These are phyloP conservation scores for Dactylorhiza incarnata DNA, from an alignment of 106 monocot species.

Conservation along the genomic window DNA sequence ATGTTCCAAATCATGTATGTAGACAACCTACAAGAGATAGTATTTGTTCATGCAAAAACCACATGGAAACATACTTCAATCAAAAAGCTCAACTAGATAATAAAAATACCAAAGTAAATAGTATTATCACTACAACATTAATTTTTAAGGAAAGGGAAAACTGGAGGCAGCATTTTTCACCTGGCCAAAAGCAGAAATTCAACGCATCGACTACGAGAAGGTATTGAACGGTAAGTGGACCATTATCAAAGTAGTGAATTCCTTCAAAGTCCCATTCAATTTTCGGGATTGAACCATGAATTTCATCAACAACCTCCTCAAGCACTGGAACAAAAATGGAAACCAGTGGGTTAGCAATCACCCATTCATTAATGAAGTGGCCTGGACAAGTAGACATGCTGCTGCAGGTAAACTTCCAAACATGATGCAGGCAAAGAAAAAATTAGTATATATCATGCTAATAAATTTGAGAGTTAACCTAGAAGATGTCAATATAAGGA, in stretches of 20 bases:
- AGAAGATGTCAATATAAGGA: no score
- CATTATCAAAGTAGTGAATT: slow-evolving; percentile 97
- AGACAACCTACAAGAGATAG: neutral
- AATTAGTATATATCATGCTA: no score
- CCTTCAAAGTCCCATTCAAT: slow-evolving; percentile 95
- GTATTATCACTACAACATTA: neutral
- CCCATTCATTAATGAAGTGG: no score
- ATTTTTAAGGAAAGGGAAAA: neutral
- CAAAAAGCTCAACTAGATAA: neutral
- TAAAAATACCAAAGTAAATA: neutral
- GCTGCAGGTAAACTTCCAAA: no score
- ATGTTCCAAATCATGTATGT: neutral
- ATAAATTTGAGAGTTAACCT: no score
- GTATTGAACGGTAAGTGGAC: slow-evolving; percentile 95
- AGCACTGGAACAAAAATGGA: slow-evolving; percentile 37
- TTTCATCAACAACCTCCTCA: slow-evolving; percentile 58
- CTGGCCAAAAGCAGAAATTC: slow-evolving; percentile 99
- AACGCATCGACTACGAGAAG: slow-evolving; percentile 86
- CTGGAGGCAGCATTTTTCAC: slow-evolving; percentile 12
- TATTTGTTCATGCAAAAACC: neutral
- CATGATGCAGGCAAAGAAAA: no score
- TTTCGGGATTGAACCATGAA: slow-evolving; percentile 72
- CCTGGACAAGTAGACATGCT: no score
- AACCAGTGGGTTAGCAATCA: neutral
- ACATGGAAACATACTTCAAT: neutral